Base-by-base conservation (phyloP, 2,329 filamentous ascomycete species). In the Albophoma yamanashiensis region DNA sequence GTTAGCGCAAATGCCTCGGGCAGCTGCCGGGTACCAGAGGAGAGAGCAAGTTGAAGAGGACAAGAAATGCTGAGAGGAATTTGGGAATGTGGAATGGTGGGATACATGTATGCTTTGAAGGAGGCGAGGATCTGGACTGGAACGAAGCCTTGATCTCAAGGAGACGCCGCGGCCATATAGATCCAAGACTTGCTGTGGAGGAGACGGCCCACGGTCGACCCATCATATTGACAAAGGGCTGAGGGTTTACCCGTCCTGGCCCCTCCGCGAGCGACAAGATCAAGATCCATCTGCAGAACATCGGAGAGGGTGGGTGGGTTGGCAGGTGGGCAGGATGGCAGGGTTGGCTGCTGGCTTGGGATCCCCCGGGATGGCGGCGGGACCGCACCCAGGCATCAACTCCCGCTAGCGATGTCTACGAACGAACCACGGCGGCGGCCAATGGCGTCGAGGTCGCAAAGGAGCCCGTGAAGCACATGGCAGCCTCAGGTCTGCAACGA, bases 11-110 rank as follows among this genome's bases (percentile, higher is more conserved):
- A 67, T 70, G 65, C 66, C 65, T 66, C 63, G 65, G 60, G 63
- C 65, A 65, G 62, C 61, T 66, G 62, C 69, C 63, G 70, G 64
- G 65, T 67, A 67, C 67, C 66, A 64, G 69, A 61, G 67, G 62
- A 57, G 70, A 68, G 66, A 69, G 69, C 66, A 68, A 68, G 68
- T 67, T 69, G 67, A 67, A 69, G 66, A 71, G 68, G 68, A 71
- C 69, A 69, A 76, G 73, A 75, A 74, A 76, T 76, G 74, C 66
- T 75, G 73, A 66, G 64, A 76, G 74, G 74, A 76, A 76, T 76
- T 75, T 70, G 69, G 70, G 68, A 70, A 64, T 68, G 73, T 74
- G 74, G 73, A 75, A 74, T 75, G 71, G 71, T 70, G 71, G 71
- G 70, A 74, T 75, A 75, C 66, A 74, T 74, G 73, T 75, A 75